Evolutionary conservation across 108 stramenopile genomes (phyloP).

Genomic region (Nannochloropsis granulata): DNA sequence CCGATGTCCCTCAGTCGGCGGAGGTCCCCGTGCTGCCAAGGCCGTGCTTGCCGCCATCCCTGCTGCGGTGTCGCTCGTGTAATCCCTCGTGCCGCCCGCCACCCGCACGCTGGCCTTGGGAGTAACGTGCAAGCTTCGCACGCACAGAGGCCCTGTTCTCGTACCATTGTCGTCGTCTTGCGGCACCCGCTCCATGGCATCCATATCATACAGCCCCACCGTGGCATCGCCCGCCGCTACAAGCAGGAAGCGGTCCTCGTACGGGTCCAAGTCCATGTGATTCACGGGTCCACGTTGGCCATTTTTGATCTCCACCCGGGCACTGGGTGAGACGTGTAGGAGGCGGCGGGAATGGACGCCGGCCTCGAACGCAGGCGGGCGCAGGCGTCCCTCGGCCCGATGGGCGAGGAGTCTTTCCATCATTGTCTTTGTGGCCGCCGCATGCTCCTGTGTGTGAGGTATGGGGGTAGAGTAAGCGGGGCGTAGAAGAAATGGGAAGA

Average conservation of each 20-base stretch:
- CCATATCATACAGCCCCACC: neutral
- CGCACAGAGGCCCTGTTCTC: slow-evolving; percentile 4
- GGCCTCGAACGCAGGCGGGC: neutral
- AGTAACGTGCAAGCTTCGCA: slow-evolving; percentile 7
- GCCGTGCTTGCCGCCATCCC: neutral
- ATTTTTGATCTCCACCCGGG: slow-evolving; percentile 9
- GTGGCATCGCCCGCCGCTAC: neutral
- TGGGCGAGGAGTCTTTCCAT: neutral
- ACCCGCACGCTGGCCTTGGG: neutral
- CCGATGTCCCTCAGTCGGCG: neutral
- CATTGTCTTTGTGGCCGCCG: neutral
- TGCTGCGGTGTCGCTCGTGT: too few relatives aligned
- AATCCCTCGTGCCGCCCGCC: neutral
- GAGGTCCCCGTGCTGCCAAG: neutral
- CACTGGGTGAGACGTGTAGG: neutral
- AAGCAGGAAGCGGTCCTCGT: slow-evolving; percentile 22
- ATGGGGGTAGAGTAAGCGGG: too few relatives aligned
- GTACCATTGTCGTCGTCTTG: neutral
- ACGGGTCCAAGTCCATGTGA: slow-evolving; percentile 14
- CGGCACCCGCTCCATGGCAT: neutral
- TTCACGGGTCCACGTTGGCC: slow-evolving; percentile 8
- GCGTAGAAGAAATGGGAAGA: too few relatives aligned
- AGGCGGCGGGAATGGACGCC: neutral
- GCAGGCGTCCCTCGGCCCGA: neutral
- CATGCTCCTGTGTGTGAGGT: too few relatives aligned